Conservation (phyloP, 1,284 basidiomycete species). For the Coriolopsis trogii region DNA sequence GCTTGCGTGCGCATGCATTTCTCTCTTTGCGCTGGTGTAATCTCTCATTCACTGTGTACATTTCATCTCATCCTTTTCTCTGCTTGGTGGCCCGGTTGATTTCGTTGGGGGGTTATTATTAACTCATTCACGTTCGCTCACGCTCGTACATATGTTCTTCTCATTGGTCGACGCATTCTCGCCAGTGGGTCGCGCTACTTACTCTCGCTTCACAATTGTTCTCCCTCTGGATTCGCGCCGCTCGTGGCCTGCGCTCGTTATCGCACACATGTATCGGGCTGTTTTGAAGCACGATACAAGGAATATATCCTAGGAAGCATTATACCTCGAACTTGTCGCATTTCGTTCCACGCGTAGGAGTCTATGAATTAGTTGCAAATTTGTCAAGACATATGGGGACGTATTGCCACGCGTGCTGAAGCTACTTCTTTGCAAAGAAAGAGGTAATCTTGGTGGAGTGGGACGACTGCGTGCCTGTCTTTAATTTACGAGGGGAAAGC, state of each 20-base stretch:
- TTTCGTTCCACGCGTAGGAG: no score
- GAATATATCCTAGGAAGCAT: no score
- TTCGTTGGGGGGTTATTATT: no score
- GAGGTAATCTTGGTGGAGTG: slow-evolving; percentile 30
- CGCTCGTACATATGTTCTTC: neutral
- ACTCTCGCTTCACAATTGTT: neutral
- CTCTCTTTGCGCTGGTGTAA: no score
- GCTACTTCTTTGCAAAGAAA: slow-evolving; percentile 27
- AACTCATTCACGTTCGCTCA: neutral
- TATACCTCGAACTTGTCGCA: no score
- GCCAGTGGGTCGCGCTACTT: neutral
- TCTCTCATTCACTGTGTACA: no score
- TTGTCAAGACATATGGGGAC: neutral
- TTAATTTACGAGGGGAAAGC: slow-evolving; percentile 6
- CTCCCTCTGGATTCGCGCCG: neutral
- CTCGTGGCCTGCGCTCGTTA: no score
- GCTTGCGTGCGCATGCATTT: no score
- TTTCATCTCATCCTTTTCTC: no score
- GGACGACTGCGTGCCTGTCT: neutral
- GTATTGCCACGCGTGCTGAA: neutral
- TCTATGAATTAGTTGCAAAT: neutral
- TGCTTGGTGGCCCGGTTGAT: neutral
- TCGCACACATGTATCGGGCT: no score
- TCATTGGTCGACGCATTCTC: neutral
- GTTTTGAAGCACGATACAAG: no score